A percentile compares a stretch with the other conserved stretches of the same genome.
These are phyloP conservation scores for Russula griseocarnosa DNA, from an alignment of 768 basidiomycete species.

Conservation along the genomic window DNA sequence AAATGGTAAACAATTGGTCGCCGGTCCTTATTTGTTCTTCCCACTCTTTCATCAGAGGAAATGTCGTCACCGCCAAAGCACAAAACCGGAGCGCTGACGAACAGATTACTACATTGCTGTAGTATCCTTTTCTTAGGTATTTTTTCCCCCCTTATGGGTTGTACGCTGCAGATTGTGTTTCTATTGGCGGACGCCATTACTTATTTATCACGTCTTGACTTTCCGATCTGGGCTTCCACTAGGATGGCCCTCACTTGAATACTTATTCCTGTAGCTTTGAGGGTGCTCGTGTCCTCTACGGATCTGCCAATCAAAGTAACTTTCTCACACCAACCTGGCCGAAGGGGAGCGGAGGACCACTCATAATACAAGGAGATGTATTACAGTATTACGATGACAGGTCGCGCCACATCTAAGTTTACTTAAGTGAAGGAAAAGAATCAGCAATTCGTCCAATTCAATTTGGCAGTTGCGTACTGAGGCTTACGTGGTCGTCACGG, in stretches of 20 bases:
- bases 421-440: background rate
- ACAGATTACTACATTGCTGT: constrained; percentile 68
- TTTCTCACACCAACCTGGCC: background rate
- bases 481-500: background rate
- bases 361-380: too few relatives aligned
- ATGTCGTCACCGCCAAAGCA: constrained; percentile 89
- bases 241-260: background rate
- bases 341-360: background rate
- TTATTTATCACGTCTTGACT: background rate
- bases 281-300: background rate
- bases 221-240: background rate
- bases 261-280: background rate
- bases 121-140: constrained; percentile 4
- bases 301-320: background rate
- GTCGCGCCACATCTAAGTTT: background rate
- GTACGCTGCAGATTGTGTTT: constrained; percentile 8
- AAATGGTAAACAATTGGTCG: constrained; percentile 28
- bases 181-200: constrained; percentile 2
- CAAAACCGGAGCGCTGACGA: constrained; percentile 98
- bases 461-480: background rate
- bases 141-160: background rate
- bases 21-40: background rate
- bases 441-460: too few relatives aligned
- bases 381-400: background rate
- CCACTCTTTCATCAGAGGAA: constrained; percentile 51